A percentile compares a stretch with the other conserved stretches of the same genome.
These are phyloP conservation scores for Vinca minor DNA, from an alignment of 257 asterid species.

Conservation along the genomic window DNA sequence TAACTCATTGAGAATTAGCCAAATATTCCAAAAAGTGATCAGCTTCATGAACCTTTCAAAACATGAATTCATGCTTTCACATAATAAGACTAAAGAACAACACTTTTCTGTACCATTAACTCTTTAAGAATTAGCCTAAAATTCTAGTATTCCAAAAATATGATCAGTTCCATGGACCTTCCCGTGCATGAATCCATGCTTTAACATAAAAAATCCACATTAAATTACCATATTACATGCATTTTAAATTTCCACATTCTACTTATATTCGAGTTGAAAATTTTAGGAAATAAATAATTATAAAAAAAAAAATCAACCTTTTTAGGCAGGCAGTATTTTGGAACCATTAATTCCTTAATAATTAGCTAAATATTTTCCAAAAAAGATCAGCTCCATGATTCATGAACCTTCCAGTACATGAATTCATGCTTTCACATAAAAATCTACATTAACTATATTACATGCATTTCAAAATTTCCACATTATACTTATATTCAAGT, in stretches of 20 bases:
- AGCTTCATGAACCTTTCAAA: not conserved
- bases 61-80: conserved; percentile 4
- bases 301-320: too few relatives aligned
- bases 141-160: not conserved
- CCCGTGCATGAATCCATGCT: not conserved
- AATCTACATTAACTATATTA: not conserved
- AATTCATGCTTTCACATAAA: not conserved
- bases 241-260: not conserved
- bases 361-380: too few relatives aligned
- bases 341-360: too few relatives aligned
- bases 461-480: not conserved
- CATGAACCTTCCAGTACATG: not conserved
- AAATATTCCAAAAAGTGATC: not conserved
- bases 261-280: not conserved
- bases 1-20: not conserved
- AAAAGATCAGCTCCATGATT: not conserved
- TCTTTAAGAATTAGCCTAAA: not conserved
- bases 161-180: not conserved
- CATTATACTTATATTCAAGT: not conserved
- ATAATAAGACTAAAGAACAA: too few relatives aligned
- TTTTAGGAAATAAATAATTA: not conserved
- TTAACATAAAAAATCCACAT: not conserved
- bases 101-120: not conserved
- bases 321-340: too few relatives aligned
- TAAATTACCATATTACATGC: not conserved